Evolutionary conservation across 2,329 filamentous ascomycete genomes (phyloP).

Genomic region (Paecilomyces sp.): DNA sequence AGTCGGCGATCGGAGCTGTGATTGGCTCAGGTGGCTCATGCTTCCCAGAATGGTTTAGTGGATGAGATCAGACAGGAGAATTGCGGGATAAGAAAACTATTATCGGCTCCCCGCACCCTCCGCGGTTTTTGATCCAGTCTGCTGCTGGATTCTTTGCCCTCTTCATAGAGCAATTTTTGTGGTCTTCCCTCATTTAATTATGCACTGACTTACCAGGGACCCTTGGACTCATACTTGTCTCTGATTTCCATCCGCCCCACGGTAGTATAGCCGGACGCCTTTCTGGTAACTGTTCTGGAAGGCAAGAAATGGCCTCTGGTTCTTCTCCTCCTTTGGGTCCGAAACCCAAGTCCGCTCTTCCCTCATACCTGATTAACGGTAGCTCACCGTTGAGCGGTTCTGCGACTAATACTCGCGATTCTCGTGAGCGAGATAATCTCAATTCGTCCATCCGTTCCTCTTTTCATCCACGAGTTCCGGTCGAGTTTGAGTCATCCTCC

Average conservation of each 20-base stretch:
- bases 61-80: not conserved
- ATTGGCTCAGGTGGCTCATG: not conserved
- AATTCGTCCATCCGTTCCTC: slow-evolving; percentile 54
- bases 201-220: not conserved
- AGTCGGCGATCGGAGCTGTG: not conserved
- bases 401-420: slow-evolving; percentile 42
- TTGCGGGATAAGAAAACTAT: not conserved
- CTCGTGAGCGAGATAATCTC: slow-evolving; percentile 50
- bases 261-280: not conserved
- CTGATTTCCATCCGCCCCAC: not conserved
- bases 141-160: not conserved
- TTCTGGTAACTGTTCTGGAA: slow-evolving; percentile 1
- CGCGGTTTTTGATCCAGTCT: not conserved
- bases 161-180: not conserved
- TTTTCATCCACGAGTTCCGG: slow-evolving; percentile 37
- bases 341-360: slow-evolving; percentile 47
- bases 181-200: not conserved
- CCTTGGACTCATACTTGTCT: not conserved
- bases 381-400: slow-evolving; percentile 45
- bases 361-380: slow-evolving; percentile 52
- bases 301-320: slow-evolving; percentile 37
- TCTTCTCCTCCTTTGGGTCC: slow-evolving; percentile 32
- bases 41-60: not conserved
- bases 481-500: slow-evolving; percentile 19
- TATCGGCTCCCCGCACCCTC: not conserved